Conservation (phyloP, 2,329 filamentous ascomycete genomes). For the Colletotrichum neosansevieriae region DNA sequence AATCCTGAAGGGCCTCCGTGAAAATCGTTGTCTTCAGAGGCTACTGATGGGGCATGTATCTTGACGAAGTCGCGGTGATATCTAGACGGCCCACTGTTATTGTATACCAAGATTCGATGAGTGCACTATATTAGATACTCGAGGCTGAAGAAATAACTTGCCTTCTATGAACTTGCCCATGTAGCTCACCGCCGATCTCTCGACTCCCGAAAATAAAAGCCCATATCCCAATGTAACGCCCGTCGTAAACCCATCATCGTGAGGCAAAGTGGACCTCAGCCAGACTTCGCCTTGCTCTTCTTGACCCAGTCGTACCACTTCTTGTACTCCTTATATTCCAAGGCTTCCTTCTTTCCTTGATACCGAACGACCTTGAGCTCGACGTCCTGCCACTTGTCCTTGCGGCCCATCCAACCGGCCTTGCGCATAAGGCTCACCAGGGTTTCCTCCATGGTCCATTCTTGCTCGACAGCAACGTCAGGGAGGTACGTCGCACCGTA, state of each 20-base stretch:
- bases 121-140: slow-evolving; percentile 24
- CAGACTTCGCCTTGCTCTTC: slow-evolving; percentile 42
- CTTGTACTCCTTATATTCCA: slow-evolving; percentile 81
- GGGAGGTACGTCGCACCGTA: slow-evolving; percentile 93
- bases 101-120: not conserved
- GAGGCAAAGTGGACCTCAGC: slow-evolving; percentile 11
- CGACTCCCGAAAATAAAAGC: slow-evolving; percentile 7
- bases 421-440: slow-evolving; percentile 92
- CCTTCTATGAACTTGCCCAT: slow-evolving; percentile 19
- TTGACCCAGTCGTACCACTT: slow-evolving; percentile 82
- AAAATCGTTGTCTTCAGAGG: too few species aligned
- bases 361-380: slow-evolving; percentile 85
- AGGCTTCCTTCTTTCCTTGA: slow-evolving; percentile 81
- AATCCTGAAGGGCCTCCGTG: too few species aligned
- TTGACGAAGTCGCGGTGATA: too few species aligned
- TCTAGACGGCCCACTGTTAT: too few species aligned
- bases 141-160: slow-evolving; percentile 15
- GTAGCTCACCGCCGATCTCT: not conserved
- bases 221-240: slow-evolving; percentile 23
- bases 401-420: slow-evolving; percentile 89
- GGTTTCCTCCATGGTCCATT: slow-evolving; percentile 94
- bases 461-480: slow-evolving; percentile 91
- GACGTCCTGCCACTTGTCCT: slow-evolving; percentile 82
- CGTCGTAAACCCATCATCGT: slow-evolving; percentile 3
- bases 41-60: too few species aligned